These are phyloP conservation scores for Shiraia sp. DNA, from an alignment of 2,329 filamentous ascomycete species.

Conservation along the genomic window DNA sequence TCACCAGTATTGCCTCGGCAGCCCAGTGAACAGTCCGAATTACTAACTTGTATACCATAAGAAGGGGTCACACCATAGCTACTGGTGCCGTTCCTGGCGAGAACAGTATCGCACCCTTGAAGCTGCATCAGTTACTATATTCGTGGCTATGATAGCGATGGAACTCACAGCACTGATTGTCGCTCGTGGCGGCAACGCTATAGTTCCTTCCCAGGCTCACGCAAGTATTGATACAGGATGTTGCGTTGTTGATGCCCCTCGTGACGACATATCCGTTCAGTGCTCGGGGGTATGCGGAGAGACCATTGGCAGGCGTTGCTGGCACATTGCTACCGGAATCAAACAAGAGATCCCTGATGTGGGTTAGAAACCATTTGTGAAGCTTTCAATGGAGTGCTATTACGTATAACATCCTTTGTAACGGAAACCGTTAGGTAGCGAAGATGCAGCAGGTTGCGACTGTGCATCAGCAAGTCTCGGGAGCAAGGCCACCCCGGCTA, in stretches of 20 bases:
- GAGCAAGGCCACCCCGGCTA: conserved; percentile 17
- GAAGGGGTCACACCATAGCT: no score
- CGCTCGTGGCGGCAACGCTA: conserved; percentile 15
- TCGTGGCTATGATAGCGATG: no score
- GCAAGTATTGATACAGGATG: conserved; percentile 7
- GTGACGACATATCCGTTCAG: conserved; percentile 4
- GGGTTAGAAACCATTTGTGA: background rate
- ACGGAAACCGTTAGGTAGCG: conserved; percentile 11
- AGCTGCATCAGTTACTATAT: background rate
- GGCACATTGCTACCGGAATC: background rate
- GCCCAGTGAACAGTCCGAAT: background rate
- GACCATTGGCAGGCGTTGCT: background rate
- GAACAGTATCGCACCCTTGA: background rate
- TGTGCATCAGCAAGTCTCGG: conserved; percentile 5
- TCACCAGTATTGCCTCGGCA: conserved; percentile 4
- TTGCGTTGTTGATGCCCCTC: conserved; percentile 8
- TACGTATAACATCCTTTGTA: conserved; percentile 24
- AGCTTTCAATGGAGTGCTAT: background rate
- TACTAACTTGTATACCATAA: background rate
- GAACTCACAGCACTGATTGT: conserved; percentile 22
- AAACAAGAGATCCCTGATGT: background rate
- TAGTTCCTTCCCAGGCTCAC: background rate
- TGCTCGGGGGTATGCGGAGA: conserved; percentile 3
- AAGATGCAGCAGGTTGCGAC: conserved; percentile 3
- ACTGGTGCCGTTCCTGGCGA: background rate